Percentiles rank a stretch among this genome's conserved stretches.
phyloP scores from a whole-genome alignment of 2,329 filamentous ascomycete genomes.

The Fusarium hostae region DNA sequence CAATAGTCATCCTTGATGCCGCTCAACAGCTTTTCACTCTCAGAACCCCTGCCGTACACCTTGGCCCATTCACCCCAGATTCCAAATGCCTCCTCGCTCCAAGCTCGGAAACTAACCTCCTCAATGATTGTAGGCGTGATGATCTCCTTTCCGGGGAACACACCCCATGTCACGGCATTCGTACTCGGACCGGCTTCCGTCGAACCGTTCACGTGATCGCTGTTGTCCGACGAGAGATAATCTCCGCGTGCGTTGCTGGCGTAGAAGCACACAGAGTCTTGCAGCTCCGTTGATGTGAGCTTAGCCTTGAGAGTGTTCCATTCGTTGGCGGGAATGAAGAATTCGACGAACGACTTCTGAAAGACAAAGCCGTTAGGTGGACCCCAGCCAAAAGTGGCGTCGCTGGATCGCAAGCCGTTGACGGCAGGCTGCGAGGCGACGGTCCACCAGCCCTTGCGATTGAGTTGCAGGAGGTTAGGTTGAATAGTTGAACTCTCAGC shows the following conservation, averaged over 20 bases:
- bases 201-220: slow-evolving; percentile 47
- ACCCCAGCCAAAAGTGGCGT: slow-evolving; percentile 92
- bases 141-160: slow-evolving; percentile 95
- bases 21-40: slow-evolving; percentile 77
- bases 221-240: slow-evolving; percentile 76
- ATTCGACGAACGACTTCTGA: slow-evolving; percentile 97
- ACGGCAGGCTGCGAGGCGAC: slow-evolving; percentile 95
- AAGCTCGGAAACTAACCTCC: slow-evolving; percentile 91
- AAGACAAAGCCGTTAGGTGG: slow-evolving; percentile 94
- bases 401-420: slow-evolving; percentile 81
- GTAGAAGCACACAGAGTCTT: slow-evolving; percentile 84
- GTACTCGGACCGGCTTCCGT: slow-evolving; percentile 64
- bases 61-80: slow-evolving; percentile 96
- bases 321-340: slow-evolving; percentile 82
- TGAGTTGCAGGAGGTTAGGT: slow-evolving; percentile 78
- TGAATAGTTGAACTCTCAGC: slow-evolving; percentile 87
- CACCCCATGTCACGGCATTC: slow-evolving; percentile 97
- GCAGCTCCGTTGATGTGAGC: slow-evolving; percentile 67
- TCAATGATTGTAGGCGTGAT: slow-evolving; percentile 97
- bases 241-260: slow-evolving; percentile 83
- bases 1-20: slow-evolving; percentile 76
- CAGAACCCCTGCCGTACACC: slow-evolving; percentile 81
- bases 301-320: slow-evolving; percentile 75
- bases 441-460: slow-evolving; percentile 91
- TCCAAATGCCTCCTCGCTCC: slow-evolving; percentile 94